Evolutionary conservation across 805 yeast genomes (phyloP).

Genomic region (Saturnispora halmiae): DNA sequence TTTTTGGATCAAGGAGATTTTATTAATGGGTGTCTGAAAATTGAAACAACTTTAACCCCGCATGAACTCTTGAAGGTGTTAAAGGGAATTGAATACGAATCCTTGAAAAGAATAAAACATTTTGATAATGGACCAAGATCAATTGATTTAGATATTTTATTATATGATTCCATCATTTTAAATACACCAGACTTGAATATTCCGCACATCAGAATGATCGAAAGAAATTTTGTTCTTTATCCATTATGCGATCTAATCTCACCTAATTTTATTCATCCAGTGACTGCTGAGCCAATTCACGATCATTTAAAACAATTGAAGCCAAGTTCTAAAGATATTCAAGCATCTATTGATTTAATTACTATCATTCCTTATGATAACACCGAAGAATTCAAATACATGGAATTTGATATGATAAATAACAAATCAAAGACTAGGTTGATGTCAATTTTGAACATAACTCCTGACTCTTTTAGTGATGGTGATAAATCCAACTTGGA

Average conservation of each 20-base stretch:
- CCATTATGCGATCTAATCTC: constrained; percentile 79
- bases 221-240: constrained; percentile 79
- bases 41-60: constrained; percentile 57
- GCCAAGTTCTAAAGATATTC: constrained; percentile 28
- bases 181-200: constrained; percentile 53
- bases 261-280: constrained; percentile 65
- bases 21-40: constrained; percentile 70
- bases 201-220: constrained; percentile 86
- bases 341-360: constrained; percentile 42
- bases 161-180: constrained; percentile 53
- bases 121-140: constrained; percentile 88
- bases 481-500: constrained; percentile 48
- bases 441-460: constrained; percentile 84
- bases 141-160: constrained; percentile 79
- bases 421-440: constrained; percentile 46
- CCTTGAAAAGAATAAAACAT: constrained; percentile 60
- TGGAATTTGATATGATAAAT: constrained; percentile 38
- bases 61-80: constrained; percentile 48
- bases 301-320: constrained; percentile 48
- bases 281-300: constrained; percentile 73
- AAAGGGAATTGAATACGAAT: constrained; percentile 71
- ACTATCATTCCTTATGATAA: constrained; percentile 40
- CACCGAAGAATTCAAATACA: constrained; percentile 18
- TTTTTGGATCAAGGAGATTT: constrained; percentile 70
- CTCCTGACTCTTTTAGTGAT: constrained; percentile 95